phyloP scores from a whole-genome alignment of 2,329 filamentous ascomycete species.

The Clarireedia homoeocarpa region DNA sequence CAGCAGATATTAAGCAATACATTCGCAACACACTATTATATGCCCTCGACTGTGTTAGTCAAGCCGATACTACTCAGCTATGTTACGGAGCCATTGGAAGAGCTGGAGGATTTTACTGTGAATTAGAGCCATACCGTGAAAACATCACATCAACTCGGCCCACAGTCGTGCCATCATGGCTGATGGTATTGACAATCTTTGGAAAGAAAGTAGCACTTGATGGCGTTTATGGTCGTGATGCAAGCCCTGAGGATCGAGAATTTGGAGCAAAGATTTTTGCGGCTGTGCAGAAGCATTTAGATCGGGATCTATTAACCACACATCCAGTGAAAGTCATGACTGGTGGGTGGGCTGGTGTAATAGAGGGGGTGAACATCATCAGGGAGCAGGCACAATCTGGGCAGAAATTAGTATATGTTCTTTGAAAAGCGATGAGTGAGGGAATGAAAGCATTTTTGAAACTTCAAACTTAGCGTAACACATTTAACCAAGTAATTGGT shows the following conservation, averaged over 20 bases:
- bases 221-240: neutral
- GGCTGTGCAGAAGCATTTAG: neutral
- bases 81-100: conserved; percentile 34
- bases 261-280: neutral
- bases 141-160: conserved; percentile 1
- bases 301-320: neutral
- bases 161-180: conserved; percentile 24
- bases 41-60: conserved; percentile 34
- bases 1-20: conserved; percentile 30
- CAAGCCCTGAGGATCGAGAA: neutral
- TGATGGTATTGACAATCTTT: conserved; percentile 25
- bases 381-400: neutral
- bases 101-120: conserved; percentile 24
- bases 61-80: conserved; percentile 24
- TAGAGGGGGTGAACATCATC: neutral
- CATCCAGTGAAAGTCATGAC: neutral
- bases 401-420: neutral
- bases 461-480: neutral
- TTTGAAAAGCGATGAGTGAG: neutral
- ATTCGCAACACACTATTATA: conserved; percentile 32
- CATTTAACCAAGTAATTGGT: neutral
- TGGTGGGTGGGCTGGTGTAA: neutral
- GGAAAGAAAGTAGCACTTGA: conserved; percentile 17
- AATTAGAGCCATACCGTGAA: conserved; percentile 11
- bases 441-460: neutral